Conservation (phyloP, 805 yeast genomes). For the Spathaspora arborariae region DNA sequence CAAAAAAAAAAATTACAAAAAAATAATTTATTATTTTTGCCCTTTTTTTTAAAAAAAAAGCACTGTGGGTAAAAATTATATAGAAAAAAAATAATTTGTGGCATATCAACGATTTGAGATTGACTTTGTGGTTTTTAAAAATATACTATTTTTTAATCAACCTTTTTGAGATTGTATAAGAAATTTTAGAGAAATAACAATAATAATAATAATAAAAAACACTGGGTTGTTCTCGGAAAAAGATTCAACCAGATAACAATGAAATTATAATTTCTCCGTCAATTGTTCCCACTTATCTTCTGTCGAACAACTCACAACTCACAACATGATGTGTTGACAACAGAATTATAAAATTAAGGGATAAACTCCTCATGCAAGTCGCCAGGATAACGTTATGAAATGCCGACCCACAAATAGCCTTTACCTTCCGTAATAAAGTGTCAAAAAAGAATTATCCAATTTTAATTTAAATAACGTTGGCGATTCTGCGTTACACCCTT, state of each 20-base stretch:
- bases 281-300: slow-evolving; percentile 1
- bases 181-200: background rate
- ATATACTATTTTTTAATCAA: background rate
- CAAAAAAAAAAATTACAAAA: background rate
- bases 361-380: no score
- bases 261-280: background rate
- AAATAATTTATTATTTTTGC: background rate
- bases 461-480: background rate
- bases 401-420: background rate
- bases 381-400: no score
- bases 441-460: background rate
- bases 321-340: background rate
- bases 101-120: background rate
- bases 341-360: background rate
- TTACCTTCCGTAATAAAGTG: background rate
- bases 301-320: background rate
- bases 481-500: background rate
- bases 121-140: background rate
- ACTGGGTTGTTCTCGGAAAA: background rate
- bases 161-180: background rate
- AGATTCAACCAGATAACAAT: background rate
- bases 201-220: background rate
- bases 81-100: background rate
- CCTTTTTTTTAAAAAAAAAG: background rate
- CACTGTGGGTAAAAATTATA: background rate